phyloP scores from a whole-genome alignment of 169 alveolate species.

The Cryptosporidium sp. region DNA sequence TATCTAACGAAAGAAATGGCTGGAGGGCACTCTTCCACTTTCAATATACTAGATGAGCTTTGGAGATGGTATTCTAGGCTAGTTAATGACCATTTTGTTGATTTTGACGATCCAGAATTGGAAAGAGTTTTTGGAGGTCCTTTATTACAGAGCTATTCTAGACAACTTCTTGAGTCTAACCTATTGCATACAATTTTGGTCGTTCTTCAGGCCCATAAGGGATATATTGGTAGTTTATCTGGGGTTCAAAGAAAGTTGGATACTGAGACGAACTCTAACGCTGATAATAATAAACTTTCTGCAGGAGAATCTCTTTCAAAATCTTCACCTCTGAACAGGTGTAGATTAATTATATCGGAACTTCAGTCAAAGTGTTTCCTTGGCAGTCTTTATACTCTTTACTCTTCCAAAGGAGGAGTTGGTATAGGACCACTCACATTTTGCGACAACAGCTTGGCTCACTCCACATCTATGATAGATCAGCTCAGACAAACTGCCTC shows the following conservation, averaged over 20 bases:
- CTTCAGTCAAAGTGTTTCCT: constrained; percentile 60
- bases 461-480: constrained; percentile 39
- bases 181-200: constrained; percentile 48
- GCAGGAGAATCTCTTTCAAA: not conserved
- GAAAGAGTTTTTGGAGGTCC: constrained; percentile 50
- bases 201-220: constrained; percentile 34
- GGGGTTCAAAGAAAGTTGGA: not conserved
- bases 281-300: not conserved
- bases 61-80: constrained; percentile 59
- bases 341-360: constrained; percentile 26
- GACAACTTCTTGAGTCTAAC: constrained; percentile 50
- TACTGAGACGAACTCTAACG: not conserved
- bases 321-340: constrained; percentile 20
- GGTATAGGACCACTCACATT: not conserved
- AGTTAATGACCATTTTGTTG: constrained; percentile 20
- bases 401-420: constrained; percentile 29
- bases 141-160: constrained; percentile 36
- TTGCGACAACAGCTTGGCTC: constrained; percentile 54
- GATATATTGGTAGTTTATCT: not conserved
- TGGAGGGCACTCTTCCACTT: not conserved
- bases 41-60: constrained; percentile 42
- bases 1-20: not conserved
- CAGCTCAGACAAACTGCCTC: constrained; percentile 71
- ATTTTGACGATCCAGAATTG: constrained; percentile 35
- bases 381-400: constrained; percentile 61